Conservation (phyloP, 768 basidiomycete genomes). For the Tricholoma matsutake region DNA sequence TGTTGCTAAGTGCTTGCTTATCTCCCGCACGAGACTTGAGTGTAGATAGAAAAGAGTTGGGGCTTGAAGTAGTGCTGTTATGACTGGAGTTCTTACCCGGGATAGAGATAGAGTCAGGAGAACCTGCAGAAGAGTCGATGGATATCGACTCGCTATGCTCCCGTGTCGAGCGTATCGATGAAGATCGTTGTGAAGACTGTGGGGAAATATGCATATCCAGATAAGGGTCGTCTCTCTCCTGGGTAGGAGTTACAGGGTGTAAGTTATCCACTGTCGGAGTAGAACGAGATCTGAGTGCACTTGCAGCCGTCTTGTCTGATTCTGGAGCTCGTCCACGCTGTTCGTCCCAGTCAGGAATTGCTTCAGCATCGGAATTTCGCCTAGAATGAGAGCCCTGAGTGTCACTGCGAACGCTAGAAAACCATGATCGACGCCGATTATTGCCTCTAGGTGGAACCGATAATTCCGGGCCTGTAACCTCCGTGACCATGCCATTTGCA, state of each 20-base stretch:
- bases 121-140: constrained; percentile 16
- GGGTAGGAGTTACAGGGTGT: constrained; percentile 13
- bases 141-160: constrained; percentile 27
- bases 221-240: constrained; percentile 12
- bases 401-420: constrained; percentile 42
- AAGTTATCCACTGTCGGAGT: constrained; percentile 25
- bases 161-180: constrained; percentile 45
- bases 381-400: constrained; percentile 26
- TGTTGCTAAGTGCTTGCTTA: constrained; percentile 81
- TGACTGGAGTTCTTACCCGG: constrained; percentile 32
- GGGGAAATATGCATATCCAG: constrained; percentile 12
- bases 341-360: constrained; percentile 23
- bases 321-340: constrained; percentile 37
- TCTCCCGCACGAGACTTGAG: constrained; percentile 76
- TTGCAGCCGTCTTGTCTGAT: constrained; percentile 21
- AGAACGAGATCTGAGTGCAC: constrained; percentile 30
- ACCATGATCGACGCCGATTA: constrained; percentile 57
- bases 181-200: constrained; percentile 33
- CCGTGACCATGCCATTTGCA: constrained; percentile 7
- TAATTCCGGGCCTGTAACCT: constrained; percentile 10
- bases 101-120: constrained; percentile 25
- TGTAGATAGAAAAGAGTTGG: constrained; percentile 71
- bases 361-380: constrained; percentile 16
- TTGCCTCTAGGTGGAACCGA: constrained; percentile 24
- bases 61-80: constrained; percentile 38